Conservation (phyloP, 164 flowering plant genomes). For the Taxillus chinensis region DNA sequence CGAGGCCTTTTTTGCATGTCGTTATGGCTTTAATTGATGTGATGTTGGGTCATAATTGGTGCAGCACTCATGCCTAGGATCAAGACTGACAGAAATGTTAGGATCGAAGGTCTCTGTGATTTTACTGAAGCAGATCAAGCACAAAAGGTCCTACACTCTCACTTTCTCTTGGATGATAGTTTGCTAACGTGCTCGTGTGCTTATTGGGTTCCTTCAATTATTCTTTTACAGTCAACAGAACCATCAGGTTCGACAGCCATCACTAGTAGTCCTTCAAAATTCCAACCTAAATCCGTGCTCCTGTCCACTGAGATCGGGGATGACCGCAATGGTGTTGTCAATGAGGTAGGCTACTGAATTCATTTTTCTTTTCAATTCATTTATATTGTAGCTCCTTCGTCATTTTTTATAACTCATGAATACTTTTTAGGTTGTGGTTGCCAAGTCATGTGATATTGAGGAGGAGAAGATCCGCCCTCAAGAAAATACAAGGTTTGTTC, state of each 20-base stretch:
- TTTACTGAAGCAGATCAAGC: slow-evolving; percentile 47
- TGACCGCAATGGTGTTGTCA: neutral
- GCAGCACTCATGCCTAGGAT: slow-evolving; percentile 85
- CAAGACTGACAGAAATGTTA: slow-evolving; percentile 47
- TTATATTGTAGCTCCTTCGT: neutral
- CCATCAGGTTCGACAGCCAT: slow-evolving; percentile 14
- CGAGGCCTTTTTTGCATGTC: neutral
- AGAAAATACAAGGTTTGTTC: slow-evolving; percentile 26
- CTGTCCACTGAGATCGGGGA: slow-evolving; percentile 6
- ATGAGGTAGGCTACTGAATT: slow-evolving; percentile 9
- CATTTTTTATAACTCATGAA: slow-evolving; percentile 1
- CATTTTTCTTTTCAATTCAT: neutral
- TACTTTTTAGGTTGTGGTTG: slow-evolving; percentile 11
- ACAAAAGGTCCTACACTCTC: slow-evolving; percentile 26
- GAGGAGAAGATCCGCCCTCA: slow-evolving; percentile 2
- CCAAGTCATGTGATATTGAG: slow-evolving; percentile 1
- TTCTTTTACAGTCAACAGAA: slow-evolving; percentile 21
- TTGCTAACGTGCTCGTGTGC: neutral
- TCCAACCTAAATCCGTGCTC: neutral
- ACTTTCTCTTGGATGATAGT: neutral
- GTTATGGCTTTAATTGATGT: no score
- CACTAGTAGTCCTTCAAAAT: slow-evolving; percentile 1
- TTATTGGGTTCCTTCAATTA: neutral
- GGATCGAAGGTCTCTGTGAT: slow-evolving; percentile 49
- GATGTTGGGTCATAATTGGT: slow-evolving; percentile 1